These are phyloP conservation scores for Jatropha podagrica DNA, from an alignment of 441 rosid genomes.

Conservation along the genomic window DNA sequence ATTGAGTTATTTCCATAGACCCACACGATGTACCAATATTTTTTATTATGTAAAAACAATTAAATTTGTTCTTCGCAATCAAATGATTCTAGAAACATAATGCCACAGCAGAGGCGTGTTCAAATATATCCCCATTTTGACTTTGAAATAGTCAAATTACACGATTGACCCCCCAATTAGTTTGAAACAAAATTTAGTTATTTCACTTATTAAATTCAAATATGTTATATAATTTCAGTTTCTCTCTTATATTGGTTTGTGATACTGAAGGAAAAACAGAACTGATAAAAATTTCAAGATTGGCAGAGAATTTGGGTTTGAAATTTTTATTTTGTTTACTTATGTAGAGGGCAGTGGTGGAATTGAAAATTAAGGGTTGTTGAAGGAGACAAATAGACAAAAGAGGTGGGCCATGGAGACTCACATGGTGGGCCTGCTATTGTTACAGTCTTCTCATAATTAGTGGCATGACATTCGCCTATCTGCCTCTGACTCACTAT, in stretches of 20 bases:
- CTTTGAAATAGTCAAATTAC: neutral
- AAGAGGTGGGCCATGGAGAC: no score
- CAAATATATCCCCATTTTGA: neutral
- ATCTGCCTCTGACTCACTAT: neutral
- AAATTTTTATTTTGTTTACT: neutral
- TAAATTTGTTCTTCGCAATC: no score
- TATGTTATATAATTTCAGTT: no score
- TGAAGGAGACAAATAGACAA: neutral
- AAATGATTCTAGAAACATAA: conserved; percentile 1
- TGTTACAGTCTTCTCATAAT: conserved; percentile 25
- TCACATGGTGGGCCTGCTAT: conserved; percentile 24
- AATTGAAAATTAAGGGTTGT: neutral
- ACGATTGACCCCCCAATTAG: no score
- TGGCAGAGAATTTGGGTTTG: neutral
- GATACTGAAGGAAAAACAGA: no score
- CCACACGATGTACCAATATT: no score
- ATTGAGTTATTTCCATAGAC: no score
- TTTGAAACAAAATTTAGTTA: no score
- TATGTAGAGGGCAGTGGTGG: neutral
- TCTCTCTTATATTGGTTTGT: no score
- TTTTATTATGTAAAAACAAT: no score
- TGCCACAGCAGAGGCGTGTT: neutral
- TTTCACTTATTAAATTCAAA: no score
- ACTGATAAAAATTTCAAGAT: neutral
- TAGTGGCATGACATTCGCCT: conserved; percentile 43